Evolutionary conservation across 306 rosid species (phyloP), one percentile per base, ranked within the genome.

Genomic region (Canavalia ensiformis): DNA sequence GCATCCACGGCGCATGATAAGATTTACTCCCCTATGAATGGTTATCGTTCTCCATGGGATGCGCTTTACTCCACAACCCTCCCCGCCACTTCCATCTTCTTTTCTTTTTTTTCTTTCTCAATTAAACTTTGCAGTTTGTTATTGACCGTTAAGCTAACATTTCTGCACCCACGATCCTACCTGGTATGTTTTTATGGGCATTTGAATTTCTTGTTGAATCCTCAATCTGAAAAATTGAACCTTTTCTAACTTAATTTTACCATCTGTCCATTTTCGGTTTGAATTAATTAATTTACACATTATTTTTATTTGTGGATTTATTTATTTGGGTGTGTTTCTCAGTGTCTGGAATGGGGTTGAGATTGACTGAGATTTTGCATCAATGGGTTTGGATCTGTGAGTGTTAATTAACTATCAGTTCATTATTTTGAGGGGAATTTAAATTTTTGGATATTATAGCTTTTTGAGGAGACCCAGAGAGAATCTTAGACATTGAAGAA

Each of bases 1-100:
- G 82, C 86, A 12, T 64, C 88, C 80, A 42, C 28, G 79, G 89
- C 89, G 90, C 88, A 90, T 64, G 84, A 85, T 88, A 90, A 88
- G 82, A 4, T 2, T 49, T 0, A 1, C 4, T 54, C 4, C 60
- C 63, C 58, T 63, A 73, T 9, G 41, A 81, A 56, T 63, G 44
- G 72, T 85, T 86, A 80, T 81, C 90, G 73, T 86, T 86, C 89
- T 90, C 89, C 69, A 30, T 31, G 75, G 88, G 77, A 90, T 88
- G 91, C 94, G 90, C 91, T 84, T 70, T 90, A 49, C 85, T 82
- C 42, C 77, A 50, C 67, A 28, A 83, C 11, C 81, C 78, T 77
- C 80, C 92, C 85, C 92, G 89, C 90, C 89, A 84, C 37, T 84
- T 86, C 82, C 68, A 77, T 39, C 82, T 60, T 29, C 54, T 7